Conservation (phyloP, 805 yeast species). For the Cyberlindnera euphorbiiphila region DNA sequence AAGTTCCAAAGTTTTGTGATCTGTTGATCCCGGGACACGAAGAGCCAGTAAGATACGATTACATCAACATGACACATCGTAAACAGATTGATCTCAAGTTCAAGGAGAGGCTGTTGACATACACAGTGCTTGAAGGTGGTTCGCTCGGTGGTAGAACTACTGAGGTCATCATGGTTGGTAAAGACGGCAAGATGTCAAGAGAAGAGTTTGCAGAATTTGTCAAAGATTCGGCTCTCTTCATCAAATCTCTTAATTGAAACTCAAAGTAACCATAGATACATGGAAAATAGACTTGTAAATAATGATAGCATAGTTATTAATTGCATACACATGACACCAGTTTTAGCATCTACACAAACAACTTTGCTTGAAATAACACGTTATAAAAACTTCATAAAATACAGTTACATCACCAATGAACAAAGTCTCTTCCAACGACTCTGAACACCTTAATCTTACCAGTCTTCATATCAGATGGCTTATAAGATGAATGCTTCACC, state of each 20-base stretch:
- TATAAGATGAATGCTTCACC: conserved; percentile 58
- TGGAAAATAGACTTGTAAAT: conserved; percentile 10
- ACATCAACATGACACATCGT: conserved; percentile 40
- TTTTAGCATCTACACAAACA: too few relatives aligned
- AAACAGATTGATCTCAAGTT: conserved; percentile 42
- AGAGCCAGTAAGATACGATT: conserved; percentile 38
- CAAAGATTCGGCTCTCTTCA: conserved; percentile 18
- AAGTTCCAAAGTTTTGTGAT: conserved; percentile 38
- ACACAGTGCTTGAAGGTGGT: conserved; percentile 53
- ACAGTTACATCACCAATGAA: conserved; percentile 54
- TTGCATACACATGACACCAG: not conserved
- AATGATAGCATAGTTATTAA: not conserved
- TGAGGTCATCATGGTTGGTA: conserved; percentile 47
- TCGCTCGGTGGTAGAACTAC: conserved; percentile 48
- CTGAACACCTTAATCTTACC: conserved; percentile 83
- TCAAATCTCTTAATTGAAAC: conserved; percentile 9
- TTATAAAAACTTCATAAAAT: not conserved
- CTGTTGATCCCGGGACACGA: conserved; percentile 36
- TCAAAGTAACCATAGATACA: too few relatives aligned
- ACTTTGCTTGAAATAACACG: too few relatives aligned
- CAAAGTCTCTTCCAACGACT: conserved; percentile 64
- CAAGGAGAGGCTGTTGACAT: conserved; percentile 36
- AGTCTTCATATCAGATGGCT: conserved; percentile 64
- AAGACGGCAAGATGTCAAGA: conserved; percentile 17
- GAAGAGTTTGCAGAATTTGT: conserved; percentile 21